A percentile compares a stretch with the other conserved stretches of the same genome.
Conservation (phyloP, 257 asterid genomes). For the Nicotiana noctiflora region DNA sequence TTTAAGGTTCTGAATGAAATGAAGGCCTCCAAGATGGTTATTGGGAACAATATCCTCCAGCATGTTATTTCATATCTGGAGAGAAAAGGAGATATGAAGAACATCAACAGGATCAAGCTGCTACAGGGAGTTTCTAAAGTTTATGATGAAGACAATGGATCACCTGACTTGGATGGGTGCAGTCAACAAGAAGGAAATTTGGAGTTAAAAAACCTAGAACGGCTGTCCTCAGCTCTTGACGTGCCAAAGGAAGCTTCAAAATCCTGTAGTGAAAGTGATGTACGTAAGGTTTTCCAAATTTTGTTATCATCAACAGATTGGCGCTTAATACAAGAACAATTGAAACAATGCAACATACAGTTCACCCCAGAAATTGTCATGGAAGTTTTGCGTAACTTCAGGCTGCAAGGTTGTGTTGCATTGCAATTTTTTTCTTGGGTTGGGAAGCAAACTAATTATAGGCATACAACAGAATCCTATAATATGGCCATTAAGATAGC, state of each 20-base stretch:
- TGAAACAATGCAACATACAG: conserved; percentile 38
- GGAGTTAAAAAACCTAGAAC: conserved; percentile 20
- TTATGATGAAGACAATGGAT: conserved; percentile 13
- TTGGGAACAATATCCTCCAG: conserved; percentile 36
- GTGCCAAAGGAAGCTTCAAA: conserved; percentile 14
- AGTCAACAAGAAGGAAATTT: conserved; percentile 13
- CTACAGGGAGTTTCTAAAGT: conserved; percentile 21
- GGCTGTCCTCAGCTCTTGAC: conserved; percentile 7
- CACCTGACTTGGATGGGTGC: conserved; percentile 9
- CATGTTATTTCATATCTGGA: conserved; percentile 37
- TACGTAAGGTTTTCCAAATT: conserved; percentile 33
- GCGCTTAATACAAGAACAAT: conserved; percentile 45
- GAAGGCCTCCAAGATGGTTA: conserved; percentile 26
- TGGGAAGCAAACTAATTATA: conserved; percentile 44
- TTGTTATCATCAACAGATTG: conserved; percentile 52
- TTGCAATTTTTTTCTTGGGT: conserved; percentile 72
- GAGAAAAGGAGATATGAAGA: conserved; percentile 44
- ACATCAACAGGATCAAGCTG: conserved; percentile 29
- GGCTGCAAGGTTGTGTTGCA: conserved; percentile 38
- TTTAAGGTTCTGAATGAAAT: conserved; percentile 48
- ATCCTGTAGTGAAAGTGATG: conserved; percentile 16
- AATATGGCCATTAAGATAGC: conserved; percentile 74
- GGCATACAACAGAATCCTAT: conserved; percentile 51
- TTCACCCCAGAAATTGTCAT: conserved; percentile 50
- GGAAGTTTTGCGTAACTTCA: conserved; percentile 41